phyloP scores from a whole-genome alignment of 495 filamentous ascomycete species.

The Aspergillus egyptiacus region DNA sequence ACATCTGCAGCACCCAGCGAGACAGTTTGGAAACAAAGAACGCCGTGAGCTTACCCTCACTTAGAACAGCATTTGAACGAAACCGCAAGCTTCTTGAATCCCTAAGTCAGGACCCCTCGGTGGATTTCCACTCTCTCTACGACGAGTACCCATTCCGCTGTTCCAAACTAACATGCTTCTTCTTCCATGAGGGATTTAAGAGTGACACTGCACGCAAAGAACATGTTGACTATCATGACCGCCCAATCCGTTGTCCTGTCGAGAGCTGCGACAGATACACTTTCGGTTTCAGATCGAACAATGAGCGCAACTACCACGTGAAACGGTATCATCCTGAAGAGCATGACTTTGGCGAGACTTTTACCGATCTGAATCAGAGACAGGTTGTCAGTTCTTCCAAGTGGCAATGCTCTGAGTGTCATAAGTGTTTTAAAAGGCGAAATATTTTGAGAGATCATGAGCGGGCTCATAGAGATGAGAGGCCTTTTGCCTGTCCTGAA shows the following conservation, averaged over 20 bases:
- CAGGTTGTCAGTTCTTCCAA: neutral
- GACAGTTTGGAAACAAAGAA: neutral
- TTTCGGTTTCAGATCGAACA: neutral
- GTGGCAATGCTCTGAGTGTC: neutral
- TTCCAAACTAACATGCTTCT: slow-evolving; percentile 6
- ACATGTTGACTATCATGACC: slow-evolving; percentile 1
- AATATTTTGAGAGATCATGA: neutral
- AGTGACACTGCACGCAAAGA: neutral
- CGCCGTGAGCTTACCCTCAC: neutral
- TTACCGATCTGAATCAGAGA: neutral
- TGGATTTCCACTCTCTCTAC: neutral
- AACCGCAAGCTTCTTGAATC: slow-evolving; percentile 5
- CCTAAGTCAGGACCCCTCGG: neutral
- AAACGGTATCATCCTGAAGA: slow-evolving; percentile 5
- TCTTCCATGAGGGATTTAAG: slow-evolving; percentile 7
- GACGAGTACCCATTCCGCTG: slow-evolving; percentile 5
- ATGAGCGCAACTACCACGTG: neutral
- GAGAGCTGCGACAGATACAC: neutral
- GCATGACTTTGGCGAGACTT: neutral
- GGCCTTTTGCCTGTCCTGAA: neutral
- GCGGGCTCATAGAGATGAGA: neutral
- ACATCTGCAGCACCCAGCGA: slow-evolving; percentile 1
- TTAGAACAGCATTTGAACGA: neutral
- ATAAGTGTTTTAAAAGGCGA: neutral
- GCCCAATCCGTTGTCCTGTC: neutral